phyloP scores from a whole-genome alignment of 179 eudicot species.

The Corrigiola litoralis region DNA sequence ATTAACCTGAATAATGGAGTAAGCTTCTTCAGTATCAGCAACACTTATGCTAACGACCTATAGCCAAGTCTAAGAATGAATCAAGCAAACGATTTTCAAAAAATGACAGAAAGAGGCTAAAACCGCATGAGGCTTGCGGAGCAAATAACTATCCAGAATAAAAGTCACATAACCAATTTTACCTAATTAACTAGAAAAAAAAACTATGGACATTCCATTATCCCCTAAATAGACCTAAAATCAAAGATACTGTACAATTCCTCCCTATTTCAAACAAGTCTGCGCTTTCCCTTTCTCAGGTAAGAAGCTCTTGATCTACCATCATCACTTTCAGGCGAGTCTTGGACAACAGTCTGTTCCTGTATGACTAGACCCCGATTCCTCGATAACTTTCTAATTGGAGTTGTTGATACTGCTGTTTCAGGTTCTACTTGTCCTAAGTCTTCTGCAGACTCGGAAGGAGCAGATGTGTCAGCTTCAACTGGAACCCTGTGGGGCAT shows the following conservation, averaged over 20 bases:
- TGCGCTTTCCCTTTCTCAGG: slow-evolving; percentile 51
- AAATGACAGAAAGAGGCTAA: no score
- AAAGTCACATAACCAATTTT: no score
- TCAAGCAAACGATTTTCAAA: no score
- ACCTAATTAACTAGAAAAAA: no score
- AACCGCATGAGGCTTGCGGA: no score
- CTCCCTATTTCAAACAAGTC: slow-evolving; percentile 21
- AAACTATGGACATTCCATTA: background rate
- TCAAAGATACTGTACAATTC: slow-evolving; percentile 8
- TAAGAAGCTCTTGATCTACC: slow-evolving; percentile 35
- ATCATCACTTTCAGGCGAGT: slow-evolving; percentile 61
- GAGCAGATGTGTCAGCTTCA: slow-evolving; percentile 12
- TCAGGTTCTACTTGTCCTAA: slow-evolving; percentile 25
- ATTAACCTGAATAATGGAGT: no score
- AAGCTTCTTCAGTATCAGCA: no score
- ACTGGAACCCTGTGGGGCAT: slow-evolving; percentile 67
- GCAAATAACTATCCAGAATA: no score
- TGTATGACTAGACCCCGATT: slow-evolving; percentile 83
- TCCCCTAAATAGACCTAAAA: background rate
- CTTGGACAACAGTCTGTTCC: slow-evolving; percentile 64
- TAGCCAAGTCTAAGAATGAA: no score
- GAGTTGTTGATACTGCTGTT: slow-evolving; percentile 46
- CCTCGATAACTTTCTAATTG: slow-evolving; percentile 70
- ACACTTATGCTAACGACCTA: no score
- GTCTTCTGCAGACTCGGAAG: slow-evolving; percentile 15